A percentile compares a stretch with the other conserved stretches of the same genome.
Evolutionary conservation across 352 stramenopile species (phyloP).

Genomic region (Globisporangium abappressorium): DNA sequence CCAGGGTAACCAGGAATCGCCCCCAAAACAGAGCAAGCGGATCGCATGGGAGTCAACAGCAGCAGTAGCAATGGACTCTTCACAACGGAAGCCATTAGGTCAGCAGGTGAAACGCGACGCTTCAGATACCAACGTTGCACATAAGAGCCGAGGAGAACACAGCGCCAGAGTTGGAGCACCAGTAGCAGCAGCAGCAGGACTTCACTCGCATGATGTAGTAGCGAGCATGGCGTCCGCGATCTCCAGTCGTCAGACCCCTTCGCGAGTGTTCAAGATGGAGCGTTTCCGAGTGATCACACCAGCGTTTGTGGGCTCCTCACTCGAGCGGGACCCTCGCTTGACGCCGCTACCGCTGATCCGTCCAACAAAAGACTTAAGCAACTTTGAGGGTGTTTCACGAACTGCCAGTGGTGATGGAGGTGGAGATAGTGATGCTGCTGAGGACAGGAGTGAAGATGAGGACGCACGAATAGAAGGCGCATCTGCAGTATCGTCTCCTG

Average conservation of each 20-base stretch:
- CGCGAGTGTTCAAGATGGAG: constrained; percentile 66
- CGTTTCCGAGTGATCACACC: constrained; percentile 60
- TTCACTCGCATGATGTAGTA: constrained; percentile 8
- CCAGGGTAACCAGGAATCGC: constrained; percentile 10
- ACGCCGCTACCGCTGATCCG: constrained; percentile 11
- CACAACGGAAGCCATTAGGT: not conserved
- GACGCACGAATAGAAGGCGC: not conserved
- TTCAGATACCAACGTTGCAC: not conserved
- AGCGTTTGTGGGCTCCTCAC: constrained; percentile 26
- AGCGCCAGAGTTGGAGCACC: not conserved
- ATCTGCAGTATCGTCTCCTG: not conserved
- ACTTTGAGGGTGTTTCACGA: not conserved
- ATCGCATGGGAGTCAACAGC: constrained; percentile 1
- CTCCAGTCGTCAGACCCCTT: constrained; percentile 35
- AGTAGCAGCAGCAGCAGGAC: constrained; percentile 10
- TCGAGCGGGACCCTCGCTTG: not conserved
- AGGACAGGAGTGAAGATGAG: not conserved
- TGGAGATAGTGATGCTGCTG: not conserved
- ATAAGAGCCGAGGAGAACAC: not conserved
- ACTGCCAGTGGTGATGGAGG: not conserved
- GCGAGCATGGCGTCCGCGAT: constrained; percentile 26
- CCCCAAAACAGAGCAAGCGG: not conserved
- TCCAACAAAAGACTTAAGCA: constrained; percentile 2
- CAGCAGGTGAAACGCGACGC: not conserved
- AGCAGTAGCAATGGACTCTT: not conserved